A percentile compares a stretch with the other conserved stretches of the same genome.
These are phyloP conservation scores for Eucalyptus pauciflora DNA, from an alignment of 345 rosid genomes.

Conservation along the genomic window DNA sequence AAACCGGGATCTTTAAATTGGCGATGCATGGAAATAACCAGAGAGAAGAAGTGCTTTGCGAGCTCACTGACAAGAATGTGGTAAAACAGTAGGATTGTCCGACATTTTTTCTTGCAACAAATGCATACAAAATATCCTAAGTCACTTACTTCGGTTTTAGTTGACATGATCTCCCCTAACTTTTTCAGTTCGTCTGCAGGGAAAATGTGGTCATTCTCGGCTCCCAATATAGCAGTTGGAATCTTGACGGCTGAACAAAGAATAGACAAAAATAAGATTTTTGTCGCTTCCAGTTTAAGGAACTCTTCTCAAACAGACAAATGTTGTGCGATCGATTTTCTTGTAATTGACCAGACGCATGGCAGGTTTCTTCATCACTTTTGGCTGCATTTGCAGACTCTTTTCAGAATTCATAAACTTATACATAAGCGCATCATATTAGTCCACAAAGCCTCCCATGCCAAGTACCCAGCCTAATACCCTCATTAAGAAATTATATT, in stretches of 20 bases:
- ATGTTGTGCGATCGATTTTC: not conserved
- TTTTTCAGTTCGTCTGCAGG: conserved; percentile 19
- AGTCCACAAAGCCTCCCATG: not conserved
- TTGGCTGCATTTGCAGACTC: not conserved
- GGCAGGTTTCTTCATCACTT: not conserved
- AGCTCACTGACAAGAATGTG: not conserved
- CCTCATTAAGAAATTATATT: not conserved
- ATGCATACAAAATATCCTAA: not conserved
- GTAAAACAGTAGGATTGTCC: not conserved
- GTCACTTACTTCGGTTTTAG: conserved; percentile 15
- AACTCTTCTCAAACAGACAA: not conserved
- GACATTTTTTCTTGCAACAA: not conserved
- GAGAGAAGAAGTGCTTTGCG: not conserved
- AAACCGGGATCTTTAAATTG: not conserved
- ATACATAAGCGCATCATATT: not conserved
- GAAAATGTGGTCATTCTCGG: conserved; percentile 19
- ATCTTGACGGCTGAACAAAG: conserved; percentile 22
- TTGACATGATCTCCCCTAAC: conserved; percentile 13
- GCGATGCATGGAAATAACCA: not conserved
- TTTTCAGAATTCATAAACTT: not conserved
- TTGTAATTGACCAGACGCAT: not conserved
- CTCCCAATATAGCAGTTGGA: conserved; percentile 32
- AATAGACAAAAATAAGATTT: not conserved
- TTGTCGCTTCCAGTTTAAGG: not conserved
- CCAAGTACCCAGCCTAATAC: not conserved